These are phyloP conservation scores for Vanderwaltozyma tropicalis DNA, from an alignment of 805 yeast species.

Conservation along the genomic window DNA sequence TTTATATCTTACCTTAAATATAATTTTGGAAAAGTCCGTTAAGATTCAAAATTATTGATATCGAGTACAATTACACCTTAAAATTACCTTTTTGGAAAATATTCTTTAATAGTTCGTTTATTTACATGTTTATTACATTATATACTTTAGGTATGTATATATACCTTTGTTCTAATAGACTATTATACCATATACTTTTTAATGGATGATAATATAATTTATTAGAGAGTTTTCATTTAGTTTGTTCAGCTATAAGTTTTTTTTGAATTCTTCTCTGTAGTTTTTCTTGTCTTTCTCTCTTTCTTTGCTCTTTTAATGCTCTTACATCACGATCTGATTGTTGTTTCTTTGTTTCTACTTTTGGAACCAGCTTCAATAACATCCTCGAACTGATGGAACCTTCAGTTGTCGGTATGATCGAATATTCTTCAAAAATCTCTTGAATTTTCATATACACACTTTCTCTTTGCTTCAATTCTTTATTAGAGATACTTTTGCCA, in stretches of 20 bases:
- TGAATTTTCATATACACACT: slow-evolving; percentile 25
- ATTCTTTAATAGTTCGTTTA: background rate
- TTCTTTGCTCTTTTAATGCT: slow-evolving; percentile 26
- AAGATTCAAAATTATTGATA: too few species aligned
- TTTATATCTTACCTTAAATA: too few species aligned
- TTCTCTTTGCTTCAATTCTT: slow-evolving; percentile 29
- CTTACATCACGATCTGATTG: slow-evolving; percentile 20
- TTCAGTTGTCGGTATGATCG: slow-evolving; percentile 15
- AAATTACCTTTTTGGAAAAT: background rate
- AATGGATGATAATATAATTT: too few species aligned
- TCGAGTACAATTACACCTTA: too few species aligned
- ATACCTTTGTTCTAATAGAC: too few species aligned
- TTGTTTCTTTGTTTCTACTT: slow-evolving; percentile 10
- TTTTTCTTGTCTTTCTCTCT: slow-evolving; percentile 30
- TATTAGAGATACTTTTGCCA: slow-evolving; percentile 16
- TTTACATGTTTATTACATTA: background rate
- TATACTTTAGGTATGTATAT: background rate
- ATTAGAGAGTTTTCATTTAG: too few species aligned
- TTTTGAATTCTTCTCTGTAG: slow-evolving; percentile 16
- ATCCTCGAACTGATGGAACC: slow-evolving; percentile 26
- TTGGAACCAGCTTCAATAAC: slow-evolving; percentile 20
- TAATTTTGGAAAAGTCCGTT: too few species aligned
- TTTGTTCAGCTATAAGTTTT: too few species aligned
- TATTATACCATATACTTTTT: too few species aligned
- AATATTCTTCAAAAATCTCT: slow-evolving; percentile 18